Conservation (phyloP, 176 grass and related monocot species). For the Eremochloa ophiuroides region DNA sequence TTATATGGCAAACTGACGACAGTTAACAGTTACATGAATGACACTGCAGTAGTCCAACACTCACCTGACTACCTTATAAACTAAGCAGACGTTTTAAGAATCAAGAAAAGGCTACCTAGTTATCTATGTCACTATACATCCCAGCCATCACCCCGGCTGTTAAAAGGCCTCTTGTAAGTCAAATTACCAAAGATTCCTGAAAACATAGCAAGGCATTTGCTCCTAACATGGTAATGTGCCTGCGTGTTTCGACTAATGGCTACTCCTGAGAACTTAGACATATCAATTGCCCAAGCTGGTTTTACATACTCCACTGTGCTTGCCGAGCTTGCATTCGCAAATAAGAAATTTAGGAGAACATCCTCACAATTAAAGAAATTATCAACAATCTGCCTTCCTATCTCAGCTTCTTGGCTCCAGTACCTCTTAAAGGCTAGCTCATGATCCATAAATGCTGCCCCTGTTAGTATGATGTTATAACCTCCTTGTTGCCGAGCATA, state of each 20-base stretch:
- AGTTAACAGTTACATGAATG: background rate
- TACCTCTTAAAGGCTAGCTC: conserved; percentile 67
- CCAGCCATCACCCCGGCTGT: conserved; percentile 66
- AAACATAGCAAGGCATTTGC: conserved; percentile 70
- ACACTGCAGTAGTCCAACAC: background rate
- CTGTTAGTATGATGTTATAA: conserved; percentile 91
- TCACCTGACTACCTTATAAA: conserved; percentile 9
- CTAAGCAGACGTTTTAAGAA: conserved; percentile 5
- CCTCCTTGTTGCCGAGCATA: conserved; percentile 46
- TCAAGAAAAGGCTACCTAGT: background rate
- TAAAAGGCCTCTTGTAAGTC: conserved; percentile 56
- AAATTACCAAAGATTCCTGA: conserved; percentile 73
- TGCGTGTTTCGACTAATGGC: conserved; percentile 77
- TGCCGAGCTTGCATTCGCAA: conserved; percentile 57
- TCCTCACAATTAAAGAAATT: conserved; percentile 90
- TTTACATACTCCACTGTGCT: conserved; percentile 86
- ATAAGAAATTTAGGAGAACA: conserved; percentile 83
- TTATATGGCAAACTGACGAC: background rate
- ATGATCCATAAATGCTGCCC: conserved; percentile 95
- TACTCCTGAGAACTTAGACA: conserved; percentile 87
- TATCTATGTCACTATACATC: conserved; percentile 51
- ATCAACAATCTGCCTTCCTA: conserved; percentile 56
- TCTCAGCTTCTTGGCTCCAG: conserved; percentile 61
- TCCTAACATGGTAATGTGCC: conserved; percentile 73
- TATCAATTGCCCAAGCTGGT: conserved; percentile 88